Base-by-base conservation (phyloP, 148 eudicot genomes). In the Fagopyrum esculentum region DNA sequence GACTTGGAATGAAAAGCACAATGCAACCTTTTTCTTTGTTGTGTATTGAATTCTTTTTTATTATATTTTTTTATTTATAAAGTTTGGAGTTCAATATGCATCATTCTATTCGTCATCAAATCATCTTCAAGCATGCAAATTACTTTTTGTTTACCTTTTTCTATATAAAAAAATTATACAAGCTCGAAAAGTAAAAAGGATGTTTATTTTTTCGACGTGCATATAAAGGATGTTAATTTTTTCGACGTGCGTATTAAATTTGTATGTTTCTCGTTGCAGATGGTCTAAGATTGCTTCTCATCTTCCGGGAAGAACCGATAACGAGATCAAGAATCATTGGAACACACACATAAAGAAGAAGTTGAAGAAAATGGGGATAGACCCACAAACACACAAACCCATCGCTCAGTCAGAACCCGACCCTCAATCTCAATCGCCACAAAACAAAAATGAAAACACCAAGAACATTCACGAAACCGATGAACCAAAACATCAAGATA, bases 281-380 rank as follows among this genome's bases (percentile, higher is more conserved):
- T 94, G 98, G 98, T 91, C 98, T 12, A 92, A 90, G 80, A 94
- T 94, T 77, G 98, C 98, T 0, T 83, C 97, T 73, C 86, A 84
- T 75, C 80, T 94, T 64, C 92, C 98, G 0, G 98, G 98, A 75
- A 87, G 98, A 48, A 94, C 98, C 3, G 98, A 94, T 68, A 94
- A 94, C 13, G 98, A 94, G 78, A 94, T 94, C 57, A 94, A 94
- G 72, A 94, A 94, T 73, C 97, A 90, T 45, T 94, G 98, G 98
- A 94, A 94, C 73, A 94, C 98, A 6, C 98, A 94, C 63, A 88
- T 94, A 55, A 94, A 94, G 85, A 94, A 94, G 75, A 91, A 92
- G 73, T 97, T 94, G 61, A 73, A 88, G 30, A 91, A 90, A 75
- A 85, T 94, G 97, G 98, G 98, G 12, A 90, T 94, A 72, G 95